These are phyloP conservation scores for Arabidopsis hybrid DNA, from an alignment of 441 rosid genomes.

Conservation along the genomic window DNA sequence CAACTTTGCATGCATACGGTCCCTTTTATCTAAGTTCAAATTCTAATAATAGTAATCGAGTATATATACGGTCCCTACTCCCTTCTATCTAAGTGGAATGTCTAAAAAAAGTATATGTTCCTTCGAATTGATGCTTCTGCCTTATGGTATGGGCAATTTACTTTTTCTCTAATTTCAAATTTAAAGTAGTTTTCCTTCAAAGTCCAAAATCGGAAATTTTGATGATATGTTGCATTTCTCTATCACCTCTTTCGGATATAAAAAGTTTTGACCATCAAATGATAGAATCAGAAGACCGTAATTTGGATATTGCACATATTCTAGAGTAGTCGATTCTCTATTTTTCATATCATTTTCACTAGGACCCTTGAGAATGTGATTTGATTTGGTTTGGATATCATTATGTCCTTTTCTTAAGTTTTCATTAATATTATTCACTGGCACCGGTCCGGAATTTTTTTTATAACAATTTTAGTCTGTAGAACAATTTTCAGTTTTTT, in stretches of 20 bases:
- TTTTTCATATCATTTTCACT: conserved; percentile 9
- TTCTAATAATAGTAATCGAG: background rate
- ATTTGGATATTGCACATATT: background rate
- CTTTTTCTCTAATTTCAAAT: conserved; percentile 20
- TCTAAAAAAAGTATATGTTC: background rate
- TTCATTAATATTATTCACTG: no score
- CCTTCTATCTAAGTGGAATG: conserved; percentile 12
- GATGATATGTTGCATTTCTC: background rate
- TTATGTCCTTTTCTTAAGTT: conserved; percentile 1
- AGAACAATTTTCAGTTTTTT: background rate
- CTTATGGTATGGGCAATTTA: conserved; percentile 21
- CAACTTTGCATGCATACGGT: background rate
- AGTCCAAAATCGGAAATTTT: conserved; percentile 16
- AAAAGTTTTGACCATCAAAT: conserved; percentile 32
- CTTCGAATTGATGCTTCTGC: conserved; percentile 27
- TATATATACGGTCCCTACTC: conserved; percentile 1
- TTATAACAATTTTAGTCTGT: background rate
- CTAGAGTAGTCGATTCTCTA: conserved; percentile 22
- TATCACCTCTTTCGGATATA: conserved; percentile 25
- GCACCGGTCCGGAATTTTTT: no score
- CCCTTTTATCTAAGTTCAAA: background rate
- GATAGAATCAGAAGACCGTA: conserved; percentile 22
- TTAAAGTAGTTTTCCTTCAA: background rate
- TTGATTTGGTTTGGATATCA: conserved; percentile 19
- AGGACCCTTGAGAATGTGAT: conserved; percentile 14